Percentiles rank a stretch among this genome's conserved stretches.
Conservation (phyloP, 2,329 filamentous ascomycete species). For the Scedosporium boydii region DNA sequence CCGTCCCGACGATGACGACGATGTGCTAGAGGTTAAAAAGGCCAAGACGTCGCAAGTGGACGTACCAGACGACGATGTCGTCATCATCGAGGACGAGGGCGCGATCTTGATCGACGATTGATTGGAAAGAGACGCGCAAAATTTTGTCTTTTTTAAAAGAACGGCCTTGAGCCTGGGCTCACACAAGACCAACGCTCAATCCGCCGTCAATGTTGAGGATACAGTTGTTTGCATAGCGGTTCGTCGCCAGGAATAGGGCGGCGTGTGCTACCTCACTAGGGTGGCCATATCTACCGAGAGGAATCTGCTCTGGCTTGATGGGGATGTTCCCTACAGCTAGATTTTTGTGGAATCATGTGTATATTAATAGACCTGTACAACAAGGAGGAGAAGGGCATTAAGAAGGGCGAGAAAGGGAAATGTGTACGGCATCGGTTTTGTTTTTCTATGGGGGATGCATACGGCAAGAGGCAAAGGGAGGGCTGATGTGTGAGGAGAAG, state of each 20-base stretch:
- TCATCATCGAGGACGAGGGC: conserved; percentile 26
- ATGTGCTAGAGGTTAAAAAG: conserved; percentile 15
- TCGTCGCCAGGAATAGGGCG: conserved; percentile 65
- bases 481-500: background rate
- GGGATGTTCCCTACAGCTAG: background rate
- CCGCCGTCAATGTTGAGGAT: conserved; percentile 80
- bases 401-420: background rate
- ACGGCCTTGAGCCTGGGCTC: background rate
- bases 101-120: conserved; percentile 57
- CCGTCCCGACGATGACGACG: conserved; percentile 29
- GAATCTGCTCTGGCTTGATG: conserved; percentile 13
- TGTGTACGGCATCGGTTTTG: background rate
- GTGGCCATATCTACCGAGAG: conserved; percentile 50
- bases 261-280: conserved; percentile 72
- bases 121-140: conserved; percentile 28
- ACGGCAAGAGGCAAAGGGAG: background rate
- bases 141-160: conserved; percentile 7
- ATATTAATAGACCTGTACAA: conserved; percentile 5
- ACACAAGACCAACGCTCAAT: conserved; percentile 53
- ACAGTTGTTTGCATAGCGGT: conserved; percentile 80
- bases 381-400: background rate
- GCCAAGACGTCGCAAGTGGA: conserved; percentile 40
- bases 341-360: background rate
- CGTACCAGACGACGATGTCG: conserved; percentile 28
- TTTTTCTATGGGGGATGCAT: background rate